phyloP scores from a whole-genome alignment of 2,329 filamentous ascomycete genomes.

The Aspergillus sp. region DNA sequence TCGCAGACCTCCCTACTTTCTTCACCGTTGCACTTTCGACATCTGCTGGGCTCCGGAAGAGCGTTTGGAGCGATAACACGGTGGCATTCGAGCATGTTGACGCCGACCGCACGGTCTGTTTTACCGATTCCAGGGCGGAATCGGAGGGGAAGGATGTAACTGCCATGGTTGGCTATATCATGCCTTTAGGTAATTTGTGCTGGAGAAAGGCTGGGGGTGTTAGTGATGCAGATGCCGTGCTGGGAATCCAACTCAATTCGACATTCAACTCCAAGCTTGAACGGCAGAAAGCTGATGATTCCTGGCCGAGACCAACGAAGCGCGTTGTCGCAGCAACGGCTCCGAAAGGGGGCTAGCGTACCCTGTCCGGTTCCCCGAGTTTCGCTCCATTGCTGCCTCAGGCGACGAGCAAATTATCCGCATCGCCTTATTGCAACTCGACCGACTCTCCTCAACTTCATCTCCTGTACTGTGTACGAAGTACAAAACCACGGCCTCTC shows the following conservation, averaged over 20 bases:
- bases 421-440: background rate
- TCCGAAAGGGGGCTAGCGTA: conserved; percentile 12
- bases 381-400: background rate
- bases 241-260: background rate
- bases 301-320: background rate
- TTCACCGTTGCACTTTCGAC: conserved; percentile 20
- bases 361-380: conserved; percentile 5
- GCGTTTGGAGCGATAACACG: conserved; percentile 39
- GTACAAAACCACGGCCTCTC: conserved; percentile 8
- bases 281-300: background rate
- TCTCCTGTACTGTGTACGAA: conserved; percentile 1
- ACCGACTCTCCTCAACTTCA: conserved; percentile 6
- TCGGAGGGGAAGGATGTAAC: conserved; percentile 32
- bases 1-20: conserved; percentile 25
- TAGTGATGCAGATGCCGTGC: background rate
- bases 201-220: background rate
- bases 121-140: conserved; percentile 47
- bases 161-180: conserved; percentile 25
- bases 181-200: background rate
- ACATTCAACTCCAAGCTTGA: background rate
- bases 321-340: conserved; percentile 34
- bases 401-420: conserved; percentile 8
- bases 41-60: conserved; percentile 33
- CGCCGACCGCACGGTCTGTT: conserved; percentile 54
- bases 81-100: conserved; percentile 53